phyloP scores from a whole-genome alignment of 768 basidiomycete species.

The Calvatia gigantea region DNA sequence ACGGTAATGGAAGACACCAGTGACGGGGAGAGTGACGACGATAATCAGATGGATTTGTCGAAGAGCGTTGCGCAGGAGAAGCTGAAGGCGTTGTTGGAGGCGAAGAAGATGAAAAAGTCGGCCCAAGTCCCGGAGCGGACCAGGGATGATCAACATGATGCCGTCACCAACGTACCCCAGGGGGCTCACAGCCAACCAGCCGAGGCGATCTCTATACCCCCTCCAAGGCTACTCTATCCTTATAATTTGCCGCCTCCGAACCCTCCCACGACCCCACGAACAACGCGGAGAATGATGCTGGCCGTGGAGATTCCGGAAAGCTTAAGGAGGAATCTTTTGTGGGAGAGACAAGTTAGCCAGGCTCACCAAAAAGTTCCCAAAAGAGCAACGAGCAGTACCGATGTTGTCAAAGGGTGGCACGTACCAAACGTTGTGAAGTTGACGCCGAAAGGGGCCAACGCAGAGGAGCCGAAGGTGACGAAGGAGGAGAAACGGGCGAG shows the following conservation, averaged over 20 bases:
- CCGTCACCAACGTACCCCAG: slow-evolving; percentile 10
- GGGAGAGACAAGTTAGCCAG: slow-evolving; percentile 70
- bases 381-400: slow-evolving; percentile 28
- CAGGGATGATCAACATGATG: slow-evolving; percentile 10
- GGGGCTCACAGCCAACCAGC: slow-evolving; percentile 14
- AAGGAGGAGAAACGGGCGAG: slow-evolving; percentile 38
- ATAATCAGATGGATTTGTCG: slow-evolving; percentile 48
- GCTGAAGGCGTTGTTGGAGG: slow-evolving; percentile 49
- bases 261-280: slow-evolving; percentile 77
- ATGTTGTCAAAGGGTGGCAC: slow-evolving; percentile 26
- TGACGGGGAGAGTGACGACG: slow-evolving; percentile 49
- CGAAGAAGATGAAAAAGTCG: slow-evolving; percentile 36
- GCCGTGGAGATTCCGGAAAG: slow-evolving; percentile 84
- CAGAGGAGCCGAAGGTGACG: slow-evolving; percentile 22
- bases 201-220: slow-evolving; percentile 49
- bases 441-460: slow-evolving; percentile 30
- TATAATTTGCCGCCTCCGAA: slow-evolving; percentile 69
- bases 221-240: slow-evolving; percentile 42
- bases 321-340: slow-evolving; percentile 73
- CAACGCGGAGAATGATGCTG: slow-evolving; percentile 82
- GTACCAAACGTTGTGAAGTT: slow-evolving; percentile 39
- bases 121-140: slow-evolving; percentile 15
- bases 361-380: slow-evolving; percentile 39
- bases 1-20: slow-evolving; percentile 58
- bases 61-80: slow-evolving; percentile 68